A percentile compares a stretch with the other conserved stretches of the same genome.
Conservation (phyloP, 192 early-diverging fungal species). For the Backusella mclennaniae region DNA sequence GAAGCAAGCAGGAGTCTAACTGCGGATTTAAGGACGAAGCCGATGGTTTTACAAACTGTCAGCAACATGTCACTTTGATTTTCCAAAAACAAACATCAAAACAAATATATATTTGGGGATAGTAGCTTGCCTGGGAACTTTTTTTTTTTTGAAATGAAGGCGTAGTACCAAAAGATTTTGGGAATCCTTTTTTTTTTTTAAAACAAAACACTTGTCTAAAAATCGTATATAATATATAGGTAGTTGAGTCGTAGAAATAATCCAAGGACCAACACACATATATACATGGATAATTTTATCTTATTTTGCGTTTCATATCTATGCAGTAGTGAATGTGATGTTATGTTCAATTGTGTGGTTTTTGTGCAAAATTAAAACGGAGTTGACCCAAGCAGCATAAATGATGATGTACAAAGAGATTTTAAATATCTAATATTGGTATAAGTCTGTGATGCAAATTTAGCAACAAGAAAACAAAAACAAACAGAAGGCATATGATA, state of each 20-base stretch:
- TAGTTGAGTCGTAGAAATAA: no score
- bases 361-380: background rate
- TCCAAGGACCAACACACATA: no score
- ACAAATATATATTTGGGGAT: background rate
- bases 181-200: no score
- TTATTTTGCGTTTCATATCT: background rate
- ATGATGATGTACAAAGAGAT: background rate
- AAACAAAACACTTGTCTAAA: no score
- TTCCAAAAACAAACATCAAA: background rate
- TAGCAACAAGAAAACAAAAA: background rate
- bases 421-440: background rate
- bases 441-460: background rate
- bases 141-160: no score
- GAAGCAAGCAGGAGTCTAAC: background rate
- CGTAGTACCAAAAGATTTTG: no score
- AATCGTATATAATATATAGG: no score
- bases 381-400: background rate
- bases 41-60: constrained; percentile 2
- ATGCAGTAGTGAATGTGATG: background rate
- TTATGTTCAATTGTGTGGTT: background rate
- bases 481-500: background rate
- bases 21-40: background rate
- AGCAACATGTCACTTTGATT: background rate
- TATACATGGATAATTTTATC: background rate
- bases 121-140: background rate